These are phyloP conservation scores for Erythrophleum fordii DNA, from an alignment of 306 rosid genomes.

Conservation along the genomic window DNA sequence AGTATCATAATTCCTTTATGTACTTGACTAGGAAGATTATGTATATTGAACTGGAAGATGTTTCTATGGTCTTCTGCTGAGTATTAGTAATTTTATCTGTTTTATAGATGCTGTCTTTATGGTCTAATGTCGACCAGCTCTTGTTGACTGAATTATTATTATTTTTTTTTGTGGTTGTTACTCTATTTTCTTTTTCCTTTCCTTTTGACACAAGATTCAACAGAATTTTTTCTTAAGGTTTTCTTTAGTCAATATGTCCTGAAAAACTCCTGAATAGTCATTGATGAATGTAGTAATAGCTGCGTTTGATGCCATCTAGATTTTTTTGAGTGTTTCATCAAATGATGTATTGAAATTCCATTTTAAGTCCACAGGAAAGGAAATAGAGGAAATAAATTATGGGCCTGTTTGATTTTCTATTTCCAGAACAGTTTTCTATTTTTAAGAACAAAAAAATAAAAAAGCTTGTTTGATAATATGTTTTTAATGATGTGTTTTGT, in stretches of 20 bases:
- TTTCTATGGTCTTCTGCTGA: conserved; percentile 24
- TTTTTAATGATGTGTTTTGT: no score
- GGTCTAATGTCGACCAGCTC: not conserved
- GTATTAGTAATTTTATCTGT: conserved; percentile 1
- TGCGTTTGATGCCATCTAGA: not conserved
- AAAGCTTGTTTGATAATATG: no score
- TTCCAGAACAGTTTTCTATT: no score
- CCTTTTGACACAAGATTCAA: not conserved
- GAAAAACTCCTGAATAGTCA: not conserved
- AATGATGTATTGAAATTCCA: conserved; percentile 1
- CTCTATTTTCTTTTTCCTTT: not conserved
- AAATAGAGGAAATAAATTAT: not conserved
- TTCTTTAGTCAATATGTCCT: not conserved
- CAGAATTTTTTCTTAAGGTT: no score
- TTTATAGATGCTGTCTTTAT: not conserved
- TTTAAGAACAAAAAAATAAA: no score
- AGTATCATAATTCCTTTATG: conserved; percentile 50
- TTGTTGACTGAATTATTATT: conserved; percentile 1
- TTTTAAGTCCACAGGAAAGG: not conserved
- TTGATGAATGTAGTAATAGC: not conserved
- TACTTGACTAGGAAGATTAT: conserved; percentile 18
- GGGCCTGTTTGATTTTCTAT: no score
- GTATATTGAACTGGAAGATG: conserved; percentile 26
- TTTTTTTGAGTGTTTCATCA: not conserved
- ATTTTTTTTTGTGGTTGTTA: conserved; percentile 6